Evolutionary conservation across 2,329 filamentous ascomycete genomes (phyloP).

Genomic region (Pochonia chlamydosporia): DNA sequence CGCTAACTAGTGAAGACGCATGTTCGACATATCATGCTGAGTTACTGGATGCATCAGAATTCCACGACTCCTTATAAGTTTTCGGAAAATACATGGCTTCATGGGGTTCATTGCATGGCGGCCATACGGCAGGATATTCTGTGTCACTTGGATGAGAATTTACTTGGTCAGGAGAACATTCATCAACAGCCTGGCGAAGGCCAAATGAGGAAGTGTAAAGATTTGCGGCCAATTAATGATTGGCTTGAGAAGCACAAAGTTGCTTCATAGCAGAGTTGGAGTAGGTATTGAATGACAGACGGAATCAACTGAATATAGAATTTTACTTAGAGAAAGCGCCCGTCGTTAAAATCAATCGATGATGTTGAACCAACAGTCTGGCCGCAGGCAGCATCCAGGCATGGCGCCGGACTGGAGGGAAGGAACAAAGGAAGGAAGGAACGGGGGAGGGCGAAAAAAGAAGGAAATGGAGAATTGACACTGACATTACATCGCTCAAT

Average conservation of each 20-base stretch:
- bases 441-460: too few relatives aligned
- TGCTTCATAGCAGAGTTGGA: not conserved
- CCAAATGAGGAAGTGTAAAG: not conserved
- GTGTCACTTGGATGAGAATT: not conserved
- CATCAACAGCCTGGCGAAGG: not conserved
- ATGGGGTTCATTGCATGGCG: not conserved
- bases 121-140: not conserved
- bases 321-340: too few relatives aligned
- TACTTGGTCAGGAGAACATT: not conserved
- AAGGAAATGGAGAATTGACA: too few relatives aligned
- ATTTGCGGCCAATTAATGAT: not conserved
- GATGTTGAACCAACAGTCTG: too few relatives aligned
- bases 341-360: too few relatives aligned
- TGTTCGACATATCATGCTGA: not conserved
- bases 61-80: not conserved
- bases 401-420: too few relatives aligned
- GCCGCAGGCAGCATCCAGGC: too few relatives aligned
- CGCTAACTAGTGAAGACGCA: not conserved
- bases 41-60: not conserved
- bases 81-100: not conserved
- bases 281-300: too few relatives aligned
- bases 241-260: not conserved
- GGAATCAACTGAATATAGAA: too few relatives aligned
- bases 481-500: too few relatives aligned
- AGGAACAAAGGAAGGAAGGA: too few relatives aligned